Conservation (phyloP, 2,329 filamentous ascomycete species). For the Aureobasidium pullulans region DNA sequence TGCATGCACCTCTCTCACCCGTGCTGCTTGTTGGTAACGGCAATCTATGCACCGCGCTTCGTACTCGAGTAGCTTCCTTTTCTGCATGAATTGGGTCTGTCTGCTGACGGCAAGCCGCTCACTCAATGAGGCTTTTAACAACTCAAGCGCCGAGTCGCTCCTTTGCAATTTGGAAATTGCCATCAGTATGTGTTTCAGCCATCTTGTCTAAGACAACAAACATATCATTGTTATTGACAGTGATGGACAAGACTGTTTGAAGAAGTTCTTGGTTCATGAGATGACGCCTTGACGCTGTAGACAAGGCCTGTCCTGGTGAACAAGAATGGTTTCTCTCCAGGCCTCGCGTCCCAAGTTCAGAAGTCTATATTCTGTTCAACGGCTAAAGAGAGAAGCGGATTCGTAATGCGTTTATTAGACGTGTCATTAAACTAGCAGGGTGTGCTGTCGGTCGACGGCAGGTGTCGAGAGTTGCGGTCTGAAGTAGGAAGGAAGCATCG, state of each 20-base stretch:
- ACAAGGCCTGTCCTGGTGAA: neutral
- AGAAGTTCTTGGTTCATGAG: too few species aligned
- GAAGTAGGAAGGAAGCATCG: neutral
- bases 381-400: neutral
- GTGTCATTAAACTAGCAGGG: neutral
- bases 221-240: too few species aligned
- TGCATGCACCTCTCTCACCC: constrained; percentile 3
- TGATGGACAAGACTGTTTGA: neutral
- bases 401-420: neutral
- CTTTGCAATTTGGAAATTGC: neutral
- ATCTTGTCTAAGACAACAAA: too few species aligned
- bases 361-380: neutral
- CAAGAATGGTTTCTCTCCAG: neutral
- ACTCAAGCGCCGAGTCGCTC: neutral
- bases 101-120: neutral
- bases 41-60: constrained; percentile 10
- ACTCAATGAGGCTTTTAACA: constrained; percentile 1
- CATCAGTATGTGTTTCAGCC: too few species aligned
- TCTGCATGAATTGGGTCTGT: constrained; percentile 1
- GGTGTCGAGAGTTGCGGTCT: neutral
- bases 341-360: neutral
- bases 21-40: neutral
- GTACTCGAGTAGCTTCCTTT: neutral
- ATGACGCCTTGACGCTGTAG: neutral
- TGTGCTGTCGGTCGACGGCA: neutral